Percentiles rank a stretch among this genome's conserved stretches.
Conservation (phyloP, 352 stramenopile species). For the Lagenidium giganteum region DNA sequence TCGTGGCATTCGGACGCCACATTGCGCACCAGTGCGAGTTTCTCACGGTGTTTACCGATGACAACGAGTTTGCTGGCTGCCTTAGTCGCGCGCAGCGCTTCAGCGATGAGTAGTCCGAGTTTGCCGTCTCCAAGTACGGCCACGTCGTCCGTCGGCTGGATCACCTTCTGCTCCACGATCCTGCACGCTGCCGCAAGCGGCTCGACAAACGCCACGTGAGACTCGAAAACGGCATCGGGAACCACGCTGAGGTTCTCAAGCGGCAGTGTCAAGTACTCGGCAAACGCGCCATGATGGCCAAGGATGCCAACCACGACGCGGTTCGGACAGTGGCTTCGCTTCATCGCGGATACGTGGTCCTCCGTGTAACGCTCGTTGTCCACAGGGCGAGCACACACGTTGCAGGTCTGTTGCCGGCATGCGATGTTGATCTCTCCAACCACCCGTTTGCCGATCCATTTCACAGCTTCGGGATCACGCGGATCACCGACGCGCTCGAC, state of each 20-base stretch:
- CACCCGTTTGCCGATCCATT: no score
- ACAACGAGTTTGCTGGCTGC: conserved; percentile 31
- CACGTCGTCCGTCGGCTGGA: conserved; percentile 48
- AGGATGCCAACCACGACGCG: conserved; percentile 83
- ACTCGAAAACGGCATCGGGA: conserved; percentile 53
- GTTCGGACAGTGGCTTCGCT: conserved; percentile 85
- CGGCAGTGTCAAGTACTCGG: conserved; percentile 79
- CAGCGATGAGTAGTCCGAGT: conserved; percentile 80
- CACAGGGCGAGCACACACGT: no score
- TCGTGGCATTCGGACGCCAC: no score
- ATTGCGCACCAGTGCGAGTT: no score
- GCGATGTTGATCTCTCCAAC: no score
- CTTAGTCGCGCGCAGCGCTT: conserved; percentile 51
- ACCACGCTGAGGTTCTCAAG: conserved; percentile 81
- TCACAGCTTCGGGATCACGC: no score
- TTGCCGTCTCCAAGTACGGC: conserved; percentile 87
- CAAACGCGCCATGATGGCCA: conserved; percentile 72
- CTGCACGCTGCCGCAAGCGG: conserved; percentile 83
- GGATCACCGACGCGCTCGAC: no score
- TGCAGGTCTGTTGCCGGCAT: no score
- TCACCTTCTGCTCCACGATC: conserved; percentile 79
- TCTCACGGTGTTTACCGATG: conserved; percentile 46
- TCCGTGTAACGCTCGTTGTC: no score
- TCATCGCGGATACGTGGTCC: conserved; percentile 27
- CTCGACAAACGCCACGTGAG: conserved; percentile 79